These are phyloP conservation scores for Elsinoe perseae DNA, from an alignment of 2,329 filamentous ascomycete genomes.

Conservation along the genomic window DNA sequence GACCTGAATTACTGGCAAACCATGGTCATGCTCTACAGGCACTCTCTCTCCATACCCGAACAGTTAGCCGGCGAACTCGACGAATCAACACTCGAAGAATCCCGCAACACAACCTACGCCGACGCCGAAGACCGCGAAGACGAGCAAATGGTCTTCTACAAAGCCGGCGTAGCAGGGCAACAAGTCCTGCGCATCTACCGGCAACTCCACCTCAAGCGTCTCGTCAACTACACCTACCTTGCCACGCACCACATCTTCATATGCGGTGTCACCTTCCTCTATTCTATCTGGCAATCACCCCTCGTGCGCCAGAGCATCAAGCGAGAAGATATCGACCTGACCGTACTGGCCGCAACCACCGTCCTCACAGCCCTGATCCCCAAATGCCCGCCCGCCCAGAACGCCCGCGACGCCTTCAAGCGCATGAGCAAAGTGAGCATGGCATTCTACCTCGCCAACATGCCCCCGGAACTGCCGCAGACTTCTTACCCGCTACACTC, in stretches of 20 bases:
- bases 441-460: slow-evolving; percentile 68
- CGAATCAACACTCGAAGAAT: slow-evolving; percentile 46
- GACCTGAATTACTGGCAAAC: slow-evolving; percentile 98
- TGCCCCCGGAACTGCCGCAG: neutral
- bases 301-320: slow-evolving; percentile 77
- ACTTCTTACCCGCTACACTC: neutral
- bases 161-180: slow-evolving; percentile 90
- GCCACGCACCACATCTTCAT: slow-evolving; percentile 96
- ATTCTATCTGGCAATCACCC: slow-evolving; percentile 94
- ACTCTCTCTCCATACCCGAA: slow-evolving; percentile 70
- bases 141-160: slow-evolving; percentile 84
- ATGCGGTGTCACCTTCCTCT: slow-evolving; percentile 89
- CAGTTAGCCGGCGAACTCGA: slow-evolving; percentile 72
- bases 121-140: slow-evolving; percentile 65
- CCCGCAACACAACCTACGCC: slow-evolving; percentile 46
- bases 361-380: slow-evolving; percentile 86
- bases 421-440: slow-evolving; percentile 92
- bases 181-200: slow-evolving; percentile 86
- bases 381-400: slow-evolving; percentile 90
- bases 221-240: slow-evolving; percentile 93
- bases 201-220: slow-evolving; percentile 74
- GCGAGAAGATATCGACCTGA: slow-evolving; percentile 96
- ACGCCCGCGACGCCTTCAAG: slow-evolving; percentile 89
- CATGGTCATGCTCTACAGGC: slow-evolving; percentile 89
- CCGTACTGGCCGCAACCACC: slow-evolving; percentile 84